Evolutionary conservation across 140 eudicot genomes (phyloP).

Genomic region (Senecio squalidus): DNA sequence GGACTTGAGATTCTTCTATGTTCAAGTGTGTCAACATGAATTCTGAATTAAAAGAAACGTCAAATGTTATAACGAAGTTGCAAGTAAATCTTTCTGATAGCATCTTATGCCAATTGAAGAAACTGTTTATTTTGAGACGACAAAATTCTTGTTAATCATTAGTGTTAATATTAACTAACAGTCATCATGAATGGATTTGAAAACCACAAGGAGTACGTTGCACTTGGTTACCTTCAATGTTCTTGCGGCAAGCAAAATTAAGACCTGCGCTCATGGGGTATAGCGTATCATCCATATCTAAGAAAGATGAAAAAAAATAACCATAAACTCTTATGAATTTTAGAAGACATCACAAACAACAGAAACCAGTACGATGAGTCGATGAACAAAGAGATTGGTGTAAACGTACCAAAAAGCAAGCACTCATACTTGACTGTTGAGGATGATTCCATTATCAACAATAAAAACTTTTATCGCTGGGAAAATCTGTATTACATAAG

Average conservation of each 20-base stretch:
- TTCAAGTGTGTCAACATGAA: conserved; percentile 64
- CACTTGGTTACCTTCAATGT: conserved; percentile 60
- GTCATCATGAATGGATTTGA: background rate
- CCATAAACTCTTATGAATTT: background rate
- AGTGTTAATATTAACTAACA: background rate
- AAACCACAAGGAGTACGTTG: background rate
- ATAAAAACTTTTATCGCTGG: background rate
- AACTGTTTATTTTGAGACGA: background rate
- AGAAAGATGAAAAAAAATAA: background rate
- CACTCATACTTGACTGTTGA: conserved; percentile 49
- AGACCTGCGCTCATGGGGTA: conserved; percentile 88
- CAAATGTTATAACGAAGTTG: background rate
- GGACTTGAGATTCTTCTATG: conserved; percentile 75
- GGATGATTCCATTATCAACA: conserved; percentile 44
- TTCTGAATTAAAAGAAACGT: conserved; percentile 34
- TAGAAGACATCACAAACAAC: background rate
- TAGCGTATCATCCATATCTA: conserved; percentile 91
- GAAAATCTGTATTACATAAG: background rate
- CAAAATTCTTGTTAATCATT: background rate
- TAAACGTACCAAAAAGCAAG: conserved; percentile 70
- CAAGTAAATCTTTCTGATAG: background rate
- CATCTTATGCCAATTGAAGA: background rate
- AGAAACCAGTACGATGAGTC: background rate
- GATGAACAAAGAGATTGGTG: background rate
- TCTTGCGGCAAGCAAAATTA: conserved; percentile 82